Percentiles rank a stretch among this genome's conserved stretches.
phyloP scores from a whole-genome alignment of 495 filamentous ascomycete species.

The Massariosphaeria phaeospora region DNA sequence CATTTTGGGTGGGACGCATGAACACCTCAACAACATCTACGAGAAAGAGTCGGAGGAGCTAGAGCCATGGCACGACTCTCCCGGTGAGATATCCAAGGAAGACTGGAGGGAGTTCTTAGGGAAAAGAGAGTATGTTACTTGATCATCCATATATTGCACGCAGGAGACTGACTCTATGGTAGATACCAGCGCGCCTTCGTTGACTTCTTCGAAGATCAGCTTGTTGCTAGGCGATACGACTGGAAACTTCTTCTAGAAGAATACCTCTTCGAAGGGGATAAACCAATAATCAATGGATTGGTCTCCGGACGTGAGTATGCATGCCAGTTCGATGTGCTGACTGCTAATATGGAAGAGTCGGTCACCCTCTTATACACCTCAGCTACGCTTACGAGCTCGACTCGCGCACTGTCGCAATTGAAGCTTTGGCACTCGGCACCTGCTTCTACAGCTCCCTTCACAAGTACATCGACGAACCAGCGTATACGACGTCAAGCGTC shows the following conservation, averaged over 20 bases:
- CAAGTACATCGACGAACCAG: constrained; percentile 70
- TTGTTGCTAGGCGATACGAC: constrained; percentile 71
- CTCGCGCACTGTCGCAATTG: constrained; percentile 74
- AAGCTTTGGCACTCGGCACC: constrained; percentile 66
- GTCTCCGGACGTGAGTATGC: constrained; percentile 64
- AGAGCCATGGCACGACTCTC: constrained; percentile 80
- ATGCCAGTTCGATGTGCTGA: not conserved
- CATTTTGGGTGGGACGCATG: constrained; percentile 66
- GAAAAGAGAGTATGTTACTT: constrained; percentile 50
- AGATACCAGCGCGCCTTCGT: constrained; percentile 85
- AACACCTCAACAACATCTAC: constrained; percentile 72
- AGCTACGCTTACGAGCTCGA: constrained; percentile 82
- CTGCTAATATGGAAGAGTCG: constrained; percentile 52
- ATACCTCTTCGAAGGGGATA: constrained; percentile 67
- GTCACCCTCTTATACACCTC: constrained; percentile 82
- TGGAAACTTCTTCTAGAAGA: constrained; percentile 74
- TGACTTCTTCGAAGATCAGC: constrained; percentile 85
- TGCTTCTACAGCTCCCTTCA: constrained; percentile 71
- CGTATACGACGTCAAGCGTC: constrained; percentile 51
- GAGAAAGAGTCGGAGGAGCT: constrained; percentile 65
- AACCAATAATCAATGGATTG: constrained; percentile 75
- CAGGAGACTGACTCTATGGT: not conserved
- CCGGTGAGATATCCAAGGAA: constrained; percentile 69
- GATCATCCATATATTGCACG: not conserved
- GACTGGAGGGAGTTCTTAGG: constrained; percentile 88